phyloP scores from a whole-genome alignment of 495 filamentous ascomycete genomes.

The Evernia prunastri region DNA sequence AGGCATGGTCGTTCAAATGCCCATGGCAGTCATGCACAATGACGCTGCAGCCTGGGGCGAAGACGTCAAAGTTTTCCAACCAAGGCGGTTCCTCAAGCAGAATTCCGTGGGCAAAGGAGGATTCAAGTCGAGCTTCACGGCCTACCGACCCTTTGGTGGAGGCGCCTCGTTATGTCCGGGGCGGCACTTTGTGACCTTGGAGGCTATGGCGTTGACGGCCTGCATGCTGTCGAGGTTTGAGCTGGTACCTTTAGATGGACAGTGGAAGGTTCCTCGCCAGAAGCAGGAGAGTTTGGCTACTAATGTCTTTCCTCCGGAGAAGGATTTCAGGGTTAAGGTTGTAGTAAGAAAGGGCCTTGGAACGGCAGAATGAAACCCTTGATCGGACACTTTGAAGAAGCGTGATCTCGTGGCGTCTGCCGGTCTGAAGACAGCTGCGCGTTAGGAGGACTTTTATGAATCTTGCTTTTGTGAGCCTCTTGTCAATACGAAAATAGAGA shows the following conservation, averaged over 20 bases:
- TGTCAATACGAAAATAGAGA: too few species aligned
- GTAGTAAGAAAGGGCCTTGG: not conserved
- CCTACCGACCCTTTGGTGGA: constrained; percentile 31
- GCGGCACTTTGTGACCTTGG: constrained; percentile 25
- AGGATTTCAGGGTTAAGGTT: constrained; percentile 20
- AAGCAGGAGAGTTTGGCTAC: constrained; percentile 27
- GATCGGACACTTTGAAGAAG: not conserved
- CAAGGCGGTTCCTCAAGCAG: constrained; percentile 20
- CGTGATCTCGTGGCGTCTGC: not conserved
- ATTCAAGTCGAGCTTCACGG: constrained; percentile 24
- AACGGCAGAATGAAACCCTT: not conserved
- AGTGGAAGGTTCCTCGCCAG: constrained; percentile 22
- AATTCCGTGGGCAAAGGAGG: not conserved
- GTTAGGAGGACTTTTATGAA: too few species aligned
- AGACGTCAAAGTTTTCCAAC: constrained; percentile 17
- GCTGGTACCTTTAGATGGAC: constrained; percentile 13
- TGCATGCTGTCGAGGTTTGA: constrained; percentile 22
- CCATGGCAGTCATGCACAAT: constrained; percentile 25
- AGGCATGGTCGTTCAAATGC: constrained; percentile 26
- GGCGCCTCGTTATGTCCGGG: constrained; percentile 26
- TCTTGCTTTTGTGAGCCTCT: too few species aligned
- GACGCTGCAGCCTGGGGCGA: constrained; percentile 21
- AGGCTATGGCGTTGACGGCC: constrained; percentile 22
- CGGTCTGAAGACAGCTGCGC: too few species aligned
- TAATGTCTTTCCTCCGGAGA: constrained; percentile 23